Conservation (phyloP, 2,329 filamentous ascomycete genomes). For the Neoarthrinium moseri region DNA sequence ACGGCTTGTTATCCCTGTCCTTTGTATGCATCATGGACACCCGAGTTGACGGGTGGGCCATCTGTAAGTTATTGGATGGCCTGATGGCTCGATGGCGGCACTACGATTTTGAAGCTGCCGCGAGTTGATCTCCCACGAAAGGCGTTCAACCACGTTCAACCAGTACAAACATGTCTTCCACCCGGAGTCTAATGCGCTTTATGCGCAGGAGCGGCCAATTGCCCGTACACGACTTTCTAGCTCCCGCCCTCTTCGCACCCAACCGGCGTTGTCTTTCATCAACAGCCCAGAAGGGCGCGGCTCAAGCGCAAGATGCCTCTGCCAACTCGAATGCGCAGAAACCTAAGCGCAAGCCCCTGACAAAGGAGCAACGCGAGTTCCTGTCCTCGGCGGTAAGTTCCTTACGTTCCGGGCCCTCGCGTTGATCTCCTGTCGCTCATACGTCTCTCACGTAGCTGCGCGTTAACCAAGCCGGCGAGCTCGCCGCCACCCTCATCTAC, state of each 20-base stretch:
- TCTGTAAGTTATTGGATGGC: neutral
- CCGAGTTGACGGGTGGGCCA: neutral
- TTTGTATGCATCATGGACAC: slow-evolving; percentile 6
- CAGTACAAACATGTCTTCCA: slow-evolving; percentile 18
- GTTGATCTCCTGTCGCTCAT: slow-evolving; percentile 13
- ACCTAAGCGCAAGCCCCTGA: slow-evolving; percentile 58
- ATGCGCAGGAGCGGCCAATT: slow-evolving; percentile 18
- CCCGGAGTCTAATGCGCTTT: slow-evolving; percentile 16
- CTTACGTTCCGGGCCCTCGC: slow-evolving; percentile 7
- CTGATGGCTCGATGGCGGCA: neutral
- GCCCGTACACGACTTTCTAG: slow-evolving; percentile 36
- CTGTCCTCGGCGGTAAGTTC: slow-evolving; percentile 67
- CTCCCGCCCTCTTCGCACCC: slow-evolving; percentile 30
- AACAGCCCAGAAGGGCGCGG: slow-evolving; percentile 17
- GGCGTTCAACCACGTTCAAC: neutral
- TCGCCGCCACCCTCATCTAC: slow-evolving; percentile 96
- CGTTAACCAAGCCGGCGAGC: slow-evolving; percentile 95
- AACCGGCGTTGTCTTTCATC: slow-evolving; percentile 22
- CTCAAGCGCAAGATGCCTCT: slow-evolving; percentile 21
- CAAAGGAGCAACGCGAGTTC: slow-evolving; percentile 68
- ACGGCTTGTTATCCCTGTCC: neutral
- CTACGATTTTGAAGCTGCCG: neutral
- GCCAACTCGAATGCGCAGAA: slow-evolving; percentile 26
- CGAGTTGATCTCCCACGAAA: neutral
- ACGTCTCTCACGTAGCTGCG: slow-evolving; percentile 70